These are phyloP conservation scores for Solanum chacoense DNA, from an alignment of 305 asterid species.

Conservation along the genomic window DNA sequence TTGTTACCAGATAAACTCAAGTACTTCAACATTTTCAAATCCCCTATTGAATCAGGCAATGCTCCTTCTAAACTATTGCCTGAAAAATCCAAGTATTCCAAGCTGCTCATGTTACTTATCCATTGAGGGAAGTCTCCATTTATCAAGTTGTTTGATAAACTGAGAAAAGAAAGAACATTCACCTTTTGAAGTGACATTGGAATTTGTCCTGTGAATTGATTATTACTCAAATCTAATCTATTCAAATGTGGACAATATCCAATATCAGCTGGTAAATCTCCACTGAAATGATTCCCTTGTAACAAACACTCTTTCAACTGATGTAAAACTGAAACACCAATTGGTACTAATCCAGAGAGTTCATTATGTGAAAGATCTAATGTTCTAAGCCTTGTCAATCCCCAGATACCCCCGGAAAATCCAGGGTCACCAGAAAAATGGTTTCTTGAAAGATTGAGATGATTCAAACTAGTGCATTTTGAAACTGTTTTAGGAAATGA, in stretches of 20 bases:
- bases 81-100: slow-evolving; percentile 47
- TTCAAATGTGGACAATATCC: slow-evolving; percentile 65
- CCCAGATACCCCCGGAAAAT: slow-evolving; percentile 35
- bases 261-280: slow-evolving; percentile 51
- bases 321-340: slow-evolving; percentile 40
- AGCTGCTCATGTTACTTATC: slow-evolving; percentile 37
- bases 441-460: slow-evolving; percentile 54
- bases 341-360: slow-evolving; percentile 45
- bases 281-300: slow-evolving; percentile 53
- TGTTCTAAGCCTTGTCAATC: slow-evolving; percentile 51
- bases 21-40: slow-evolving; percentile 30
- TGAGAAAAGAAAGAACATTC: slow-evolving; percentile 22
- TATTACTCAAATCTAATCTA: slow-evolving; percentile 42
- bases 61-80: slow-evolving; percentile 45
- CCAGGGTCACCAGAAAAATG: slow-evolving; percentile 53
- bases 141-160: slow-evolving; percentile 39
- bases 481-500: slow-evolving; percentile 35
- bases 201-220: slow-evolving; percentile 35
- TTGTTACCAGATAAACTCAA: slow-evolving; percentile 36
- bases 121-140: slow-evolving; percentile 68
- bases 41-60: slow-evolving; percentile 49
- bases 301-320: slow-evolving; percentile 55
- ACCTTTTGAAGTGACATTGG: slow-evolving; percentile 51
- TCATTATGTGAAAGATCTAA: slow-evolving; percentile 64
- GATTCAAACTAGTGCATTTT: slow-evolving; percentile 42